Evolutionary conservation across 1,139 yeast species (phyloP), one percentile per base, ranked within the genome.

Genomic region (Geotrichum macrosporum): DNA sequence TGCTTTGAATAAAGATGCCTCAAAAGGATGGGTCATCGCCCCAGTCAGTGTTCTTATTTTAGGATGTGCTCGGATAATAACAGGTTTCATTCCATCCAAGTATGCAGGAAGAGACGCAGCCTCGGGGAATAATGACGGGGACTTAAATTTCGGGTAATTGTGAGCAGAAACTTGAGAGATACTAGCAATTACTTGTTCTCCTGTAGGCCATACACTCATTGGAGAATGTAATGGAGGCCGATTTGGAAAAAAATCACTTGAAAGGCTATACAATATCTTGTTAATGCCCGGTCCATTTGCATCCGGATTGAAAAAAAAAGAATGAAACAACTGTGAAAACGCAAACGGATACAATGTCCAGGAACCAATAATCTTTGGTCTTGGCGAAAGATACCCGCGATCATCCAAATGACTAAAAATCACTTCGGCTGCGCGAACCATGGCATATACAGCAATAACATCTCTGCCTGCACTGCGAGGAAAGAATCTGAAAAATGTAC

Each of bases 301-400:
- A 4, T 65, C 70, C 1, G 66, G 68, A 44, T 66, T 58, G 50
- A 60, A 57, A 29, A 67, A 53, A 39, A 63, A 62, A 3, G 67
- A 51, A 50, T 66, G 61, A 46, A 67, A 62, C 38, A 69, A 61
- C 57, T 69, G 71, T 5, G 68, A 60, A 51, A 64, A 59, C 12
- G 73, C 68, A 21, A 67, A 48, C 5, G 73, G 72, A 56, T 68
- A 65, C 46, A 69, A 54, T 15, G 63, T 56, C 72, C 72, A 69
- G 13, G 70, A 55, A 1, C 70, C 70, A 16, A 65, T 51, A 44
- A 60, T 50, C 39, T 65, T 55, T 10, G 71, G 70, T 50, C 63
- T 59, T 5, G 8, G 10, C 4, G 26, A 2, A 4, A 46, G n/a
- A 42, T 53, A 55, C 4, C 65, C 68, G 26, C 54, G 48, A 50